Conservation (phyloP, 106 monocot genomes). For the Dioscorea zingiberensis region DNA sequence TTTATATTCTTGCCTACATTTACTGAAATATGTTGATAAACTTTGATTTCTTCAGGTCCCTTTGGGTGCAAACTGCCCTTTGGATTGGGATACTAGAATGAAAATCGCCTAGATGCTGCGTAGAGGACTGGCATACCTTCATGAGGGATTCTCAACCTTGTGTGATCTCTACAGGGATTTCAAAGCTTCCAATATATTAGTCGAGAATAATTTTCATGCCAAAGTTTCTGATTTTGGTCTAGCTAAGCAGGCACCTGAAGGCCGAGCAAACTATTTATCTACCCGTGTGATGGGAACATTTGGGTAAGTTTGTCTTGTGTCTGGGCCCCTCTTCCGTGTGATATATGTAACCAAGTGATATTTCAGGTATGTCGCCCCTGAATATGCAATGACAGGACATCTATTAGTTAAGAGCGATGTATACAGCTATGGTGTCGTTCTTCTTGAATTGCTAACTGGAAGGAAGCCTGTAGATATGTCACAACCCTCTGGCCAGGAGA, state of each 20-base stretch:
- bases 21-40: background rate
- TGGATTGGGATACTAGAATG: slow-evolving; percentile 98
- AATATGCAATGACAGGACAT: slow-evolving; percentile 91
- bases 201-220: slow-evolving; percentile 90
- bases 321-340: background rate
- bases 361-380: slow-evolving; percentile 75
- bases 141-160: slow-evolving; percentile 99
- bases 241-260: slow-evolving; percentile 99
- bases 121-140: slow-evolving; percentile 90
- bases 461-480: slow-evolving; percentile 74
- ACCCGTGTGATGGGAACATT: slow-evolving; percentile 99
- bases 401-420: slow-evolving; percentile 79
- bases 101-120: slow-evolving; percentile 98
- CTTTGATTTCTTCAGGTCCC: slow-evolving; percentile 40
- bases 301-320: slow-evolving; percentile 41
- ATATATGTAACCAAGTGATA: background rate
- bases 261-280: slow-evolving; percentile 72
- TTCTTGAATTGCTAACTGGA: slow-evolving; percentile 65
- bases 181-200: slow-evolving; percentile 96
- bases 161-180: slow-evolving; percentile 98
- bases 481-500: slow-evolving; percentile 69
- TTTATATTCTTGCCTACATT: background rate
- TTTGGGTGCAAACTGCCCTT: slow-evolving; percentile 74
- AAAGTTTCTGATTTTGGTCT: slow-evolving; percentile 98
- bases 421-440: slow-evolving; percentile 79